Evolutionary conservation across 768 basidiomycete species (phyloP).

Genomic region (Tulasnella sp.): DNA sequence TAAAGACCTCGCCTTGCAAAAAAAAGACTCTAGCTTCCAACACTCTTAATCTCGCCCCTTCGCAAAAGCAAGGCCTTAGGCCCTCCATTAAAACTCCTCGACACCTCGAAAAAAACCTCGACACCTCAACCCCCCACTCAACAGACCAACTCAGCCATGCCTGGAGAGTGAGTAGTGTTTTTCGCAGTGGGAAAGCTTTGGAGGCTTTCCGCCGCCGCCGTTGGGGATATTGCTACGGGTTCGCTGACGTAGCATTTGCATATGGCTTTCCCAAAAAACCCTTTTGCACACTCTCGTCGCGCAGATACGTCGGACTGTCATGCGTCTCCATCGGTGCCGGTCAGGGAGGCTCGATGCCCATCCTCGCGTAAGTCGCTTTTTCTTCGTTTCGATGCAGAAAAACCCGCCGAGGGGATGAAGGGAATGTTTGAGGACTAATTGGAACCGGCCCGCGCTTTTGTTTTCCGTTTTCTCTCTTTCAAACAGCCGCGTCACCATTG

Average conservation of each 20-base stretch:
- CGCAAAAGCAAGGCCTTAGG: constrained; percentile 2
- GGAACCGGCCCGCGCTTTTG: constrained; percentile 6
- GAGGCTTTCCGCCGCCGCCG: no score
- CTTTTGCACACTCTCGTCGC: not conserved
- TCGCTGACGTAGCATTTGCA: constrained; percentile 8
- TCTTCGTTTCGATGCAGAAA: not conserved
- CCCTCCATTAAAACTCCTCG: not conserved
- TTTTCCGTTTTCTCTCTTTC: not conserved
- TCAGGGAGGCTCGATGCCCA: constrained; percentile 29
- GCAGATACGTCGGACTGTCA: constrained; percentile 27
- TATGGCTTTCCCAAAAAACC: not conserved
- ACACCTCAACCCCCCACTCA: not conserved
- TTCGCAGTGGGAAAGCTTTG: no score
- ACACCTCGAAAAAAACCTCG: not conserved
- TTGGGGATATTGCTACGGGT: not conserved
- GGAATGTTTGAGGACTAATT: not conserved
- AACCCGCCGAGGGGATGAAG: not conserved
- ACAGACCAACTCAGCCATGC: not conserved
- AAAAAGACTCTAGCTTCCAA: not conserved
- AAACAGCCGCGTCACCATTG: constrained; percentile 24
- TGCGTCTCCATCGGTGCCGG: constrained; percentile 25
- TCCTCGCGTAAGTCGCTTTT: constrained; percentile 22
- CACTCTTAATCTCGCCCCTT: not conserved
- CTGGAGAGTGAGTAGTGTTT: constrained; percentile 14
- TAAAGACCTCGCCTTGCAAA: not conserved